Conservation (phyloP, 2,329 filamentous ascomycete genomes). For the Aspergillus neoniger region DNA sequence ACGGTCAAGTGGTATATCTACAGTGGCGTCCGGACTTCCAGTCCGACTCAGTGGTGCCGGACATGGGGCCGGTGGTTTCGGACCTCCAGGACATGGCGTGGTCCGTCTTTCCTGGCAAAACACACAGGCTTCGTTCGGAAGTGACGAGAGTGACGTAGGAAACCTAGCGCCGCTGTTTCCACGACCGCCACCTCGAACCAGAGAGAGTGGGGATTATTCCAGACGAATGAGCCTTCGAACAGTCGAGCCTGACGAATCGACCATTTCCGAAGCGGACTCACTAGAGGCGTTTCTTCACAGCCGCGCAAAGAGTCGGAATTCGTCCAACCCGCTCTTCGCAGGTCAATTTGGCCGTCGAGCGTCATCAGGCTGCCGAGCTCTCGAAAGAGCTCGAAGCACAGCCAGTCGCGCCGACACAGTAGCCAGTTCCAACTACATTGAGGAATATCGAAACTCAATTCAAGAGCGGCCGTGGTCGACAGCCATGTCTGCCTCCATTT, state of each 20-base stretch:
- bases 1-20: conserved; percentile 42
- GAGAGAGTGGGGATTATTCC: conserved; percentile 31
- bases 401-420: conserved; percentile 40
- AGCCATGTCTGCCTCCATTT: conserved; percentile 38
- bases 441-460: conserved; percentile 34
- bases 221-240: conserved; percentile 35
- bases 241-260: conserved; percentile 33
- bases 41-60: conserved; percentile 45
- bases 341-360: conserved; percentile 36
- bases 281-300: conserved; percentile 43
- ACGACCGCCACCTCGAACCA: conserved; percentile 33
- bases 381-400: conserved; percentile 38
- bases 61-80: conserved; percentile 44
- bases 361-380: conserved; percentile 36
- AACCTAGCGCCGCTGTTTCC: conserved; percentile 41
- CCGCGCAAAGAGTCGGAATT: conserved; percentile 41
- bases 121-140: conserved; percentile 35
- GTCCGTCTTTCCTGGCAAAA: conserved; percentile 43
- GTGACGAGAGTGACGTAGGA: conserved; percentile 37
- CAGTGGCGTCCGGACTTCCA: conserved; percentile 40
- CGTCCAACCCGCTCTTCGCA: conserved; percentile 41
- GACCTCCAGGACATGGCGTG: conserved; percentile 37
- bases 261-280: conserved; percentile 39
- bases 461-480: conserved; percentile 37
- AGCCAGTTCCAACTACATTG: conserved; percentile 34